A percentile compares a stretch with the other conserved stretches of the same genome.
Evolutionary conservation across 768 basidiomycete genomes (phyloP).

Genomic region (Suillus subluteus): DNA sequence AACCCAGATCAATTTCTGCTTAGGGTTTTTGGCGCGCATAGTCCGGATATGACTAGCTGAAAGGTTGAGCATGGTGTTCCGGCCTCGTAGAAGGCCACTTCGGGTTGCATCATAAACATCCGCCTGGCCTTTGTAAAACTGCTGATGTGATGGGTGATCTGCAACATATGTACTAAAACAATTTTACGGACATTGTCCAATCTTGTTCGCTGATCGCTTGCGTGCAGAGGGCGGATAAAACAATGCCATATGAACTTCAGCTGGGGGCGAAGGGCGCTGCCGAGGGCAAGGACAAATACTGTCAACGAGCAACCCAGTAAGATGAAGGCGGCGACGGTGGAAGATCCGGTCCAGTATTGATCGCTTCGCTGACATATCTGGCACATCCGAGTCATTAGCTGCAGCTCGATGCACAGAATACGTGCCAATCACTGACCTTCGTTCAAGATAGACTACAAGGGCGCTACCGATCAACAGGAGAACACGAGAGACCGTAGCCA

Average conservation of each 20-base stretch:
- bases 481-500: slow-evolving; percentile 18
- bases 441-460: slow-evolving; percentile 21
- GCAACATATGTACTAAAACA: neutral
- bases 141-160: slow-evolving; percentile 5
- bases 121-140: slow-evolving; percentile 74
- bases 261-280: slow-evolving; percentile 38
- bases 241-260: slow-evolving; percentile 55
- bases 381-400: neutral
- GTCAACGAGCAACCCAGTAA: slow-evolving; percentile 29
- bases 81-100: slow-evolving; percentile 60
- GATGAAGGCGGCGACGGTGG: slow-evolving; percentile 29
- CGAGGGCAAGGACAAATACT: slow-evolving; percentile 25
- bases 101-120: slow-evolving; percentile 75
- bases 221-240: slow-evolving; percentile 47
- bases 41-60: slow-evolving; percentile 62
- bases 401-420: neutral
- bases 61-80: slow-evolving; percentile 74
- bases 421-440: slow-evolving; percentile 17
- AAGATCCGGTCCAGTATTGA: slow-evolving; percentile 35
- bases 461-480: slow-evolving; percentile 25
- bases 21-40: slow-evolving; percentile 43
- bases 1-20: slow-evolving; percentile 67
- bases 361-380: slow-evolving; percentile 21
- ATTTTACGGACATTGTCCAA: slow-evolving; percentile 44
- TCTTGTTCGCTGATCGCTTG: slow-evolving; percentile 44